These are phyloP conservation scores for Vicia faba DNA, from an alignment of 306 rosid genomes.

Conservation along the genomic window DNA sequence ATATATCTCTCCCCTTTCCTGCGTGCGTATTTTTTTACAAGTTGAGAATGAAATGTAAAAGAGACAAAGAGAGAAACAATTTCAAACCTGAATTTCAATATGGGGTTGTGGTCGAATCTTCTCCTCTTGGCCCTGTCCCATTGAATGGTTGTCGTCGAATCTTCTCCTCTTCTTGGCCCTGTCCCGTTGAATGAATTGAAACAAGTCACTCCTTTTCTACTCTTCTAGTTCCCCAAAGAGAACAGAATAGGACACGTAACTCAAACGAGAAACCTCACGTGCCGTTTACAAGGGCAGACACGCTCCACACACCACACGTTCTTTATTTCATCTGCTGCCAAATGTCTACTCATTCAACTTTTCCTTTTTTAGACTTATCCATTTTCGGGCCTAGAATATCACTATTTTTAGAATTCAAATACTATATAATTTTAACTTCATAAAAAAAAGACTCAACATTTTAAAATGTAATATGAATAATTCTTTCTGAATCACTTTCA, in stretches of 20 bases:
- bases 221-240: neutral
- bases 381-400: no score
- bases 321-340: no score
- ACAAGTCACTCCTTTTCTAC: no score
- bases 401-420: no score
- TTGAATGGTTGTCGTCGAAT: neutral
- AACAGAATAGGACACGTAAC: neutral
- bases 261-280: constrained; percentile 9
- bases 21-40: neutral
- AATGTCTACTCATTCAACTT: no score
- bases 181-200: neutral
- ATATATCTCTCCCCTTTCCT: constrained; percentile 67
- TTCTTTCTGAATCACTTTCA: no score
- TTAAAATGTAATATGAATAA: no score
- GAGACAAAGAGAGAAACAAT: no score
- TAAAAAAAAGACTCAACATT: no score
- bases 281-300: neutral
- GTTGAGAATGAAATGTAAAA: no score
- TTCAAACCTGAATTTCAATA: constrained; percentile 58
- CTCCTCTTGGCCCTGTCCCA: constrained; percentile 28
- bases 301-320: neutral
- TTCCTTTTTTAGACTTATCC: no score
- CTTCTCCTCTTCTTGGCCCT: constrained; percentile 23
- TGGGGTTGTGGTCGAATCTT: constrained; percentile 39
- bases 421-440: no score